A percentile compares a stretch with the other conserved stretches of the same genome.
Evolutionary conservation across 2,329 filamentous ascomycete genomes (phyloP).

Genomic region (Daldinia sp.): DNA sequence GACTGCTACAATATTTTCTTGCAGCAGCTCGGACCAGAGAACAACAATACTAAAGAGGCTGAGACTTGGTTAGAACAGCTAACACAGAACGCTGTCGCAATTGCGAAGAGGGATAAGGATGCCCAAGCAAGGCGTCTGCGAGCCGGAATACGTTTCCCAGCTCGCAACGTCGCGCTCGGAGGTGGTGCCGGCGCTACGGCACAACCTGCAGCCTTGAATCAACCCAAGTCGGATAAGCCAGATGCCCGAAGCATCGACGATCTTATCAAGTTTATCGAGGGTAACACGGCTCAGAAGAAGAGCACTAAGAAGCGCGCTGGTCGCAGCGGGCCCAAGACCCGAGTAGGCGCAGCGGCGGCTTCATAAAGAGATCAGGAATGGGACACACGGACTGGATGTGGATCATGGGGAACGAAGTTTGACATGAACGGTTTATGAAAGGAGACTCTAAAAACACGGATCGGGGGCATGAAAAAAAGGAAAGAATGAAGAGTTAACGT

Average conservation of each 20-base stretch:
- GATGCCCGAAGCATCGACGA: constrained; percentile 92
- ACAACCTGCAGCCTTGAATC: constrained; percentile 52
- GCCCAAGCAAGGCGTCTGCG: constrained; percentile 80
- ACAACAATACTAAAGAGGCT: constrained; percentile 98
- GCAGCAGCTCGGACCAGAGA: constrained; percentile 83
- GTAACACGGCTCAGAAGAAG: constrained; percentile 67
- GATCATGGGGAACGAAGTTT: constrained; percentile 25
- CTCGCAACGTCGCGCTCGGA: constrained; percentile 71
- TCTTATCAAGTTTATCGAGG: constrained; percentile 93
- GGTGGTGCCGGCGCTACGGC: constrained; percentile 51
- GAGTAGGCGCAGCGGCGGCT: constrained; percentile 53
- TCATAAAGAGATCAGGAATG: not conserved
- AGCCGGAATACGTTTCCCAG: constrained; percentile 75
- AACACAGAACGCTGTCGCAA: constrained; percentile 92
- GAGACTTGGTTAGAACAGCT: constrained; percentile 97
- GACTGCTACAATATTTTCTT: constrained; percentile 98
- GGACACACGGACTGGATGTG: not conserved
- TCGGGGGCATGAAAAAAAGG: constrained; percentile 14
- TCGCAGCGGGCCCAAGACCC: constrained; percentile 68
- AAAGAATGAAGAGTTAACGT: constrained; percentile 13
- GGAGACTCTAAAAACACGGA: constrained; percentile 8
- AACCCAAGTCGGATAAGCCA: constrained; percentile 52
- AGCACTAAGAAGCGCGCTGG: constrained; percentile 68
- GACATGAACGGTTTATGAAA: constrained; percentile 8
- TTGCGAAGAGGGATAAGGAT: constrained; percentile 94